A percentile compares a stretch with the other conserved stretches of the same genome.
phyloP scores from a whole-genome alignment of 1,284 basidiomycete genomes.

The Austroboletus olivaceoglutinosus region DNA sequence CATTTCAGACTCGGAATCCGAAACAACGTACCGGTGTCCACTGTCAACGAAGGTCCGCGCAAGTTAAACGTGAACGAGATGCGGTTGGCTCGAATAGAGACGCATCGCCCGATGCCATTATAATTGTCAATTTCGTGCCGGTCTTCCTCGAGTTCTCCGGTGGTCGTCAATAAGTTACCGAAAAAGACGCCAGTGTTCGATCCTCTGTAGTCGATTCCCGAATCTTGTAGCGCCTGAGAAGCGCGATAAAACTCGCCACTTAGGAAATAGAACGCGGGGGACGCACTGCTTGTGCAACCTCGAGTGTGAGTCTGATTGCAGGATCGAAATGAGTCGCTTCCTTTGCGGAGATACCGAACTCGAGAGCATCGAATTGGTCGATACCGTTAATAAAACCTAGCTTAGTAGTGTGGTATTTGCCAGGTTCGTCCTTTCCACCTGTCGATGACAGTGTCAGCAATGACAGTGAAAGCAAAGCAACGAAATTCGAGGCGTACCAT shows the following conservation, averaged over 20 bases:
- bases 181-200: constrained; percentile 35
- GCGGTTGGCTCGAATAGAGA: constrained; percentile 41
- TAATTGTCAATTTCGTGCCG: constrained; percentile 27
- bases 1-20: background rate
- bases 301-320: constrained; percentile 19
- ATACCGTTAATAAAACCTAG: constrained; percentile 33
- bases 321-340: constrained; percentile 30
- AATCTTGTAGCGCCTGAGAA: constrained; percentile 31
- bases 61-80: constrained; percentile 51
- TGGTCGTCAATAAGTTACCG: constrained; percentile 27
- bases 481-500: no score
- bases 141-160: constrained; percentile 26
- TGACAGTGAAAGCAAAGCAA: background rate
- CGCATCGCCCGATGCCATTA: constrained; percentile 27
- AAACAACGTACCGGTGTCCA: constrained; percentile 41
- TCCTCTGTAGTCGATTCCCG: constrained; percentile 34
- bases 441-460: background rate
- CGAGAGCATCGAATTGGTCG: constrained; percentile 30
- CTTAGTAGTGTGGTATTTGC: constrained; percentile 29
- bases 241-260: no score
- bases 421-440: constrained; percentile 29
- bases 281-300: no score
- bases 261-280: no score
- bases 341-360: constrained; percentile 33
- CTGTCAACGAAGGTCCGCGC: constrained; percentile 45